These are phyloP conservation scores for Phyllachora maydis DNA, from an alignment of 2,329 filamentous ascomycete genomes.

Conservation along the genomic window DNA sequence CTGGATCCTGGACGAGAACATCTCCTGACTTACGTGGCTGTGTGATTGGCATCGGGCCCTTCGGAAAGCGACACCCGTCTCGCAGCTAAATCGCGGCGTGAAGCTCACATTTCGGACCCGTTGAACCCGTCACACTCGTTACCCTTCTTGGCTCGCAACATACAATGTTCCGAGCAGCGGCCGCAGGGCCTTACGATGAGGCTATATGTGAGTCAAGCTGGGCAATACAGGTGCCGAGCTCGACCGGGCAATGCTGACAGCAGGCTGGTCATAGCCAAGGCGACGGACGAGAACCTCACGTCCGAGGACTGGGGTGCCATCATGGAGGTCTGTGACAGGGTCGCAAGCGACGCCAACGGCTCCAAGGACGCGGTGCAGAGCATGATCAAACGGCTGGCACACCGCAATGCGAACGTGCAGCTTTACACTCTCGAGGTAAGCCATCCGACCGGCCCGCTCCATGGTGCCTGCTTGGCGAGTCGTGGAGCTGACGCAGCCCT, in stretches of 20 bases:
- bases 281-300: constrained; percentile 95
- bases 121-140: too few species aligned
- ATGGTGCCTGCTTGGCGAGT: not conserved
- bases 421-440: constrained; percentile 75
- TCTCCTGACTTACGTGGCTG: too few species aligned
- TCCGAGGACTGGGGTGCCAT: constrained; percentile 52
- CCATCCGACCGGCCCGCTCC: too few species aligned
- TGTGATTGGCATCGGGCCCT: too few species aligned
- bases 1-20: too few species aligned
- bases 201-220: constrained; percentile 26
- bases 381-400: constrained; percentile 78
- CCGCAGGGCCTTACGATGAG: constrained; percentile 36
- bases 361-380: constrained; percentile 74
- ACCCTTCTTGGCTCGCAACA: too few species aligned
- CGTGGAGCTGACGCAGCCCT: constrained; percentile 1
- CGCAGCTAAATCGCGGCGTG: too few species aligned
- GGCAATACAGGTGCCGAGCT: constrained; percentile 1
- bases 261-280: constrained; percentile 30
- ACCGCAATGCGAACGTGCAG: constrained; percentile 90
- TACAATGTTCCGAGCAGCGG: constrained; percentile 38
- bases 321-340: constrained; percentile 42
- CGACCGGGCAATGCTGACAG: constrained; percentile 5
- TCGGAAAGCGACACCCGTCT: too few species aligned
- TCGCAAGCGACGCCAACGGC: constrained; percentile 29
- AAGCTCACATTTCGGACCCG: too few species aligned